phyloP scores from a whole-genome alignment of 805 yeast genomes.

The Barnettozyma botsteinii region DNA sequence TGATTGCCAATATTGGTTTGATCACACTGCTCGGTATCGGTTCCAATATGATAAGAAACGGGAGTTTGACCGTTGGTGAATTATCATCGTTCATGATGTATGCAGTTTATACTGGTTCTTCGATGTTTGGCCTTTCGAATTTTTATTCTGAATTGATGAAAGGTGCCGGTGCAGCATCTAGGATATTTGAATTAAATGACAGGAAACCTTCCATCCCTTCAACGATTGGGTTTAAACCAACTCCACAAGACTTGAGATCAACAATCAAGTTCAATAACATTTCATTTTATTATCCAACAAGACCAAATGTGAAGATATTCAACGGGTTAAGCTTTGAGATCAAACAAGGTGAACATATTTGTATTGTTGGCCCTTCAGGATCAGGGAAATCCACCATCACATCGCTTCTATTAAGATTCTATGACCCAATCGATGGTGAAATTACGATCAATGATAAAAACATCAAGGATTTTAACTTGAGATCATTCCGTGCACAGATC shows the following conservation, averaged over 20 bases:
- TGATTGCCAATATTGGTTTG: slow-evolving; percentile 76
- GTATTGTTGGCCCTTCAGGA: slow-evolving; percentile 96
- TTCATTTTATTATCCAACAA: slow-evolving; percentile 75
- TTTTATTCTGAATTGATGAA: slow-evolving; percentile 94
- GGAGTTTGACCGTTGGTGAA: slow-evolving; percentile 80
- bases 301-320: slow-evolving; percentile 68
- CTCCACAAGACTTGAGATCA: slow-evolving; percentile 27
- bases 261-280: slow-evolving; percentile 59
- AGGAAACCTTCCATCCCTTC: slow-evolving; percentile 68
- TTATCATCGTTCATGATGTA: slow-evolving; percentile 91
- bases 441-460: slow-evolving; percentile 61
- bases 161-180: slow-evolving; percentile 92
- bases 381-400: slow-evolving; percentile 91
- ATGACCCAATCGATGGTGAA: slow-evolving; percentile 67
- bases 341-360: slow-evolving; percentile 77
- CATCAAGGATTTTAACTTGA: slow-evolving; percentile 59
- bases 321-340: slow-evolving; percentile 52
- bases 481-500: slow-evolving; percentile 62
- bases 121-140: slow-evolving; percentile 84
- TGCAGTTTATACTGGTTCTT: slow-evolving; percentile 89
- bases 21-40: slow-evolving; percentile 77
- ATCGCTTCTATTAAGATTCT: slow-evolving; percentile 72
- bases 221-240: slow-evolving; percentile 48
- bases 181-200: slow-evolving; percentile 83
- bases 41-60: slow-evolving; percentile 70